These are phyloP conservation scores for Penicillium sp. DNA, from an alignment of 2,329 filamentous ascomycete genomes.

Conservation along the genomic window DNA sequence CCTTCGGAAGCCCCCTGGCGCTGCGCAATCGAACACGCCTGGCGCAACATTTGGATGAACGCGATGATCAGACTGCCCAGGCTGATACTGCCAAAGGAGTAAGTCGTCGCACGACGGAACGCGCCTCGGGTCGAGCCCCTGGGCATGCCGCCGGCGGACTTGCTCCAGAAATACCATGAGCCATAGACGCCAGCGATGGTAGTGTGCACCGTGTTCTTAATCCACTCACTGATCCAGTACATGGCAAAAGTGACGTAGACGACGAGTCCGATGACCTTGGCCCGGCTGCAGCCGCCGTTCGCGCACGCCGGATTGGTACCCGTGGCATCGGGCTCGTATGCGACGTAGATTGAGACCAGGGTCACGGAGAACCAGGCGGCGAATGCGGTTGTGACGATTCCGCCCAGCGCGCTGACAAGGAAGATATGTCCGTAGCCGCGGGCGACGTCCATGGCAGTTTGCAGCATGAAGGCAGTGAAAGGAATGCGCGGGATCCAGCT, in stretches of 20 bases:
- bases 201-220: slow-evolving; percentile 90
- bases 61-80: slow-evolving; percentile 82
- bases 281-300: slow-evolving; percentile 63
- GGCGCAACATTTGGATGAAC: slow-evolving; percentile 78
- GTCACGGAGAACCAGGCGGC: slow-evolving; percentile 84
- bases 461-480: slow-evolving; percentile 85
- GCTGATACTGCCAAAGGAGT: slow-evolving; percentile 87
- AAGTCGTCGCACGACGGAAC: slow-evolving; percentile 74
- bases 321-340: slow-evolving; percentile 62
- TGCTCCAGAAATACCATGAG: slow-evolving; percentile 80
- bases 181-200: slow-evolving; percentile 86
- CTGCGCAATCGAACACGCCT: slow-evolving; percentile 74
- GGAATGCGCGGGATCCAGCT: slow-evolving; percentile 88
- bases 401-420: slow-evolving; percentile 77
- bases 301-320: slow-evolving; percentile 53
- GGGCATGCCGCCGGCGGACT: slow-evolving; percentile 63
- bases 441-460: slow-evolving; percentile 78
- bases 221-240: slow-evolving; percentile 90
- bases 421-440: slow-evolving; percentile 83
- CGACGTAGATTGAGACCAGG: slow-evolving; percentile 78
- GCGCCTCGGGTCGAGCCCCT: slow-evolving; percentile 78
- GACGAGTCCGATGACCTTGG: slow-evolving; percentile 76
- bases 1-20: slow-evolving; percentile 62
- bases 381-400: slow-evolving; percentile 69
- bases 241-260: slow-evolving; percentile 86